Evolutionary conservation across 2,329 filamentous ascomycete genomes (phyloP), one percentile per base, ranked within the genome.

Genomic region (Cadophora sp.): DNA sequence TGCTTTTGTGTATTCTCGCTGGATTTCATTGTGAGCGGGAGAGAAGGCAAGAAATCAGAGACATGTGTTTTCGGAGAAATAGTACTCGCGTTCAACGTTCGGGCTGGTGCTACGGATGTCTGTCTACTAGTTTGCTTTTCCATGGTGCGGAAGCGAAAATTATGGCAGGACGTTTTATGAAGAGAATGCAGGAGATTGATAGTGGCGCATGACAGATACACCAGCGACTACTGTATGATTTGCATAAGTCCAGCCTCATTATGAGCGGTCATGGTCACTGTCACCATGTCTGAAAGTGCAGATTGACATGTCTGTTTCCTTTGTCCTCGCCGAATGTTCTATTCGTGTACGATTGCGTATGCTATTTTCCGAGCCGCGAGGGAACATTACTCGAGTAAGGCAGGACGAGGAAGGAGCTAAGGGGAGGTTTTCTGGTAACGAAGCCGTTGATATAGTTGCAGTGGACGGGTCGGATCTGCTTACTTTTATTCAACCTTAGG

Each of bases 311-410:
- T 59, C 56, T 22, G 2, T 26, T 31, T 59, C 12, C 22, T 22
- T 22, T 26, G 34, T 59, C 31, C 31, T 59, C n/a, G 56, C 56
- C 56, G 56, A 59, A 40, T 40, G 31, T 59, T 59, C 56, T 59
- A 19, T 24, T 26, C 34, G 22, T 14, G 29, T 40, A 58, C 4
- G 31, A 58, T 59, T 40, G 34, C 31, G 22, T 59, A 37, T 40
- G n/a, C 34, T 37, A 59, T 40, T 40, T 22, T 55, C 51, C 51
- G 51, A 55, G 27, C 14, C 26, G 51, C 51, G 51, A 55, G 16
- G 51, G 50, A 26, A 55, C 51, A 55, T 55, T 31, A n/a, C 51
- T 31, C 14, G 51, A 55, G 51, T 31, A 12, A 55, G 4, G 31
- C 56, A 40, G 22, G 56, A 40, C 11, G 56, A 40, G 31, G 22